Evolutionary conservation across 2,329 filamentous ascomycete species (phyloP), one percentile per base, ranked within the genome.

Genomic region (Ceratocystis destructans): DNA sequence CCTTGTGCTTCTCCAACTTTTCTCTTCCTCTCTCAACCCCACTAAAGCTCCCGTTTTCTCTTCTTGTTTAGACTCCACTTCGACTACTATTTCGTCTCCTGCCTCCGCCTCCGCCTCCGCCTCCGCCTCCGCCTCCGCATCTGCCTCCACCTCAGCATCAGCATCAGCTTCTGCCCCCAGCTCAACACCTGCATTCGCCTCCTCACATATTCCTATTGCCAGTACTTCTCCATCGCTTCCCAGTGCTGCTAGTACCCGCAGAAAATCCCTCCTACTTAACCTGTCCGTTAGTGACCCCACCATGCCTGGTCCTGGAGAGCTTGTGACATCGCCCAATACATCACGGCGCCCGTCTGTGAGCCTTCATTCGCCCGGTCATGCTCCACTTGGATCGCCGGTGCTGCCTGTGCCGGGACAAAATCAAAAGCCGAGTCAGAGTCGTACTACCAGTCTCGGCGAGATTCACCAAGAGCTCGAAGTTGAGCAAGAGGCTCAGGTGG

Each of bases 391-490:
- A 8, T 28, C 41, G 6, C 37, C 57, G 2, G 12, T 61, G 31
- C 55, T 61, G 41, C 79, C 82, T 6, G 73, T 78, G 63, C 72
- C 76, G 65, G 37, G 1, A 10, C 37, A 41, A 15, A 41, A 41
- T 41, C 37, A 15, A 41, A 85, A 70, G 82, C 84, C 17, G 81
- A 84, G 45, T 70, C 87, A 88, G 71, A 82, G 84, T 70, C 80
- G 88, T 62, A 77, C 86, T 0, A 87, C 87, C 1, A 90, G 87
- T 72, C 75, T 91, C 69, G 88, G 88, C 20, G 87, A 90, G 74
- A 82, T 91, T 53, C 87, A 91, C 70, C 88, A 91, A 73, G 87
- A 90, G 75, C 79, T 91, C 1, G 88, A 91, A 74, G 87, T 85
- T 64, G 88, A 91, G 75, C 87, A 90, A 73, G 88, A 91, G 72